phyloP scores from a whole-genome alignment of 768 basidiomycete genomes.

The Hygrocybe punicea region DNA sequence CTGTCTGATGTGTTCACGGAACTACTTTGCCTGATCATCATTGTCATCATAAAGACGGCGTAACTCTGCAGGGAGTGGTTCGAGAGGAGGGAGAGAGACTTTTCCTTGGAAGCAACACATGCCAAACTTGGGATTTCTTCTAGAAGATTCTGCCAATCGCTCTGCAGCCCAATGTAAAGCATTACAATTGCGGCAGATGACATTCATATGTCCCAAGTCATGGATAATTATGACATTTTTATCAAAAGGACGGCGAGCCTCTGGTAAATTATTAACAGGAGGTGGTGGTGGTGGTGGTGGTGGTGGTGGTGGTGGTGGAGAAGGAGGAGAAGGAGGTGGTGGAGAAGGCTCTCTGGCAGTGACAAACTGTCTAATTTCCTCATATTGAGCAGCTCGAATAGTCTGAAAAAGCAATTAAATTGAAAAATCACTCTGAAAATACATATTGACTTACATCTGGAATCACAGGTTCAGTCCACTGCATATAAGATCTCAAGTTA shows the following conservation, averaged over 20 bases:
- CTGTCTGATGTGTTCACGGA: constrained; percentile 30
- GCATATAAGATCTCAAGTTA: no score
- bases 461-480: neutral
- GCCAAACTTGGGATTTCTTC: constrained; percentile 25
- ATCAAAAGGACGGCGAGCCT: constrained; percentile 14
- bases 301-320: no score
- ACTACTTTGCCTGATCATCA: constrained; percentile 12
- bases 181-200: constrained; percentile 30
- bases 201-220: constrained; percentile 37
- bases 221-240: constrained; percentile 8
- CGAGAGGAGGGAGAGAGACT: constrained; percentile 25
- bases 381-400: no score
- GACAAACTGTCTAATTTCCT: neutral
- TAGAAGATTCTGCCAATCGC: constrained; percentile 11
- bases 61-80: constrained; percentile 24
- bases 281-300: neutral
- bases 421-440: neutral
- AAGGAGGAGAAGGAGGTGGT: no score
- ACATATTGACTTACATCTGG: neutral
- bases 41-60: constrained; percentile 15
- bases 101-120: constrained; percentile 38
- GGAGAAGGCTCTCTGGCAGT: neutral
- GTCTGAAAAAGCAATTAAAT: neutral
- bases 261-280: neutral
- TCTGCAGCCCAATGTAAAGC: constrained; percentile 40